A percentile compares a stretch with the other conserved stretches of the same genome.
These are phyloP conservation scores for Puccinia polysora DNA, from an alignment of 1,284 basidiomycete species.

Conservation along the genomic window DNA sequence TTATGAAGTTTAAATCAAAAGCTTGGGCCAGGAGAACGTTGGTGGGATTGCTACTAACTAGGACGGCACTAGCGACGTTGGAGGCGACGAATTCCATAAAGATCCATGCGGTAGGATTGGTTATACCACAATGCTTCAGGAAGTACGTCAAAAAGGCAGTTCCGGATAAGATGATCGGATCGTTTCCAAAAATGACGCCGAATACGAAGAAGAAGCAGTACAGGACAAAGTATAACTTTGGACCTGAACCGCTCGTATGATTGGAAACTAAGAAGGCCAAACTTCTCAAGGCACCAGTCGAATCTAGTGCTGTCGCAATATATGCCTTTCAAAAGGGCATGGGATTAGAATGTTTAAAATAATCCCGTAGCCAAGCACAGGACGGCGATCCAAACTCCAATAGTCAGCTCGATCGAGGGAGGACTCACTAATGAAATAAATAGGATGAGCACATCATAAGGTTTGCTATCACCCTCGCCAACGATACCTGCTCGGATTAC, in stretches of 20 bases:
- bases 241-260: slow-evolving; percentile 63
- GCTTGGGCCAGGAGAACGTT: slow-evolving; percentile 42
- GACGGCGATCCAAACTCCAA: no score
- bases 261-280: slow-evolving; percentile 82
- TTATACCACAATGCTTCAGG: slow-evolving; percentile 65
- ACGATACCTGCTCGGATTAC: slow-evolving; percentile 66
- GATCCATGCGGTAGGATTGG: slow-evolving; percentile 63
- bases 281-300: slow-evolving; percentile 77
- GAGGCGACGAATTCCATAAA: slow-evolving; percentile 69
- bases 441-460: slow-evolving; percentile 86
- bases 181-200: slow-evolving; percentile 79
- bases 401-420: background rate
- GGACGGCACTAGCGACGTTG: slow-evolving; percentile 63
- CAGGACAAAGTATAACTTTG: slow-evolving; percentile 68
- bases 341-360: background rate
- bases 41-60: slow-evolving; percentile 48
- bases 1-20: slow-evolving; percentile 41
- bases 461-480: slow-evolving; percentile 66
- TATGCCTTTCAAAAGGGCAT: slow-evolving; percentile 60
- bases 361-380: background rate
- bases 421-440: slow-evolving; percentile 67
- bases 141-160: slow-evolving; percentile 83
- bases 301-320: slow-evolving; percentile 85
- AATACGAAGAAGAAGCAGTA: slow-evolving; percentile 73
- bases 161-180: slow-evolving; percentile 57